Percentiles rank a stretch among this genome's conserved stretches.
phyloP scores from a whole-genome alignment of 768 basidiomycete genomes.

The Ramaria sp. region DNA sequence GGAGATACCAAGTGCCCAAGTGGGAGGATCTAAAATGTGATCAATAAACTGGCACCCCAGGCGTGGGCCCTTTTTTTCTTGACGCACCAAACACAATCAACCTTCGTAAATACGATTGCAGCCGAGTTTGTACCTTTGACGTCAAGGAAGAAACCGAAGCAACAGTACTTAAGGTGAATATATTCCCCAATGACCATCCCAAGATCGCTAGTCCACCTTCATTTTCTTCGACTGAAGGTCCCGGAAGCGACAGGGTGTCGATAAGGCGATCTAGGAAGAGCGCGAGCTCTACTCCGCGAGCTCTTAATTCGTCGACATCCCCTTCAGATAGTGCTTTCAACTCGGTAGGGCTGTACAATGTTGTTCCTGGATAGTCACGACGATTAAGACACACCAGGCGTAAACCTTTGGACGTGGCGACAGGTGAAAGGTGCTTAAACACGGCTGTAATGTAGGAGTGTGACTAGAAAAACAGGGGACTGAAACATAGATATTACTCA shows the following conservation, averaged over 20 bases:
- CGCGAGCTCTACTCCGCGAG: constrained; percentile 5
- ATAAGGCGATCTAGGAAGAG: too few relatives aligned
- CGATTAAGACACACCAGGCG: constrained; percentile 22
- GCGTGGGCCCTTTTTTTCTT: neutral
- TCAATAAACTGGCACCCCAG: neutral
- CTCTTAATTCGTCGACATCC: constrained; percentile 18
- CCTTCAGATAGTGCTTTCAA: constrained; percentile 18
- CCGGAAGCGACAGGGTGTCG: constrained; percentile 19
- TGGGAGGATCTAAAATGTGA: neutral
- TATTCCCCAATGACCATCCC: constrained; percentile 30
- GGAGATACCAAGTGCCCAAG: neutral
- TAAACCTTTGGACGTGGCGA: constrained; percentile 9
- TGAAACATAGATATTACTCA: neutral
- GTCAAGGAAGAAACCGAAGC: neutral
- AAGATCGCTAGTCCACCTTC: constrained; percentile 26
- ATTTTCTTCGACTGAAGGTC: constrained; percentile 17
- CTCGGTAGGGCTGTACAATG: constrained; percentile 23
- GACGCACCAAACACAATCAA: neutral
- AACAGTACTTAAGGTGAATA: constrained; percentile 16
- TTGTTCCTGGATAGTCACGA: constrained; percentile 25
- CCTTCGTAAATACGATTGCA: neutral
- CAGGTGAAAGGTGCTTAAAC: neutral
- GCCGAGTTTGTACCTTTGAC: neutral
- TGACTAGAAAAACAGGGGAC: neutral
- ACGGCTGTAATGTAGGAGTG: neutral